Evolutionary conservation across 441 rosid genomes (phyloP), one percentile per base, ranked within the genome.

Genomic region (Arabidopsis lyrata): DNA sequence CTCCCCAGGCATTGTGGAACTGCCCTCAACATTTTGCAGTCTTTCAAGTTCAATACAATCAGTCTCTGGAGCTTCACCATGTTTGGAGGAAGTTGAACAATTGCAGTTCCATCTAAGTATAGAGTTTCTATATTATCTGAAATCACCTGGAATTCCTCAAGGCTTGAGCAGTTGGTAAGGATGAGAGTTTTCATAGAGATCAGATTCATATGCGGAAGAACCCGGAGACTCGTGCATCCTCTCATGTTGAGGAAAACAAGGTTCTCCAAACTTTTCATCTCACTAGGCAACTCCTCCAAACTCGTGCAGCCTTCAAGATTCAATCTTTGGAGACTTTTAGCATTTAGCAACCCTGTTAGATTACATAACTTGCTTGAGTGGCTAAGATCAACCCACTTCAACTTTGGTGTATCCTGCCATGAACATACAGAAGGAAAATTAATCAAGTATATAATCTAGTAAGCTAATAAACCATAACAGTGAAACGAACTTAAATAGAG

Each of bases 41-140:
- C 67, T 65, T 78, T 66, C 65, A 81, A 39, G 61, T 76, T 77
- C 73, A 84, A 59, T 0, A 66, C n/a, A 34, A 75, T 59, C 48
- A 81, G 81, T 39, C 49, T 68, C 18, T 72, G 49, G 8, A 85
- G 81, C 45, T 48, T 44, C 18, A 15, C 68, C 31, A 83, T 62
- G 5, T 15, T 0, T 9, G 6, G 0, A 56, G 77, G 71, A 55
- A 73, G 77, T 45, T 56, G 22, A 16, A 1, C 0, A 2, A 73
- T 48, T 0, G 35, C 8, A 55, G 66, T 65, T 48, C 66, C 71
- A 47, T 47, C 72, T 6, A 73, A 73, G 42, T 73, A 7, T 56
- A 73, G 15, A 35, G 50, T 57, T 48, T 73, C 72, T 0, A 73
- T 6, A 2, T 65, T 73, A 1, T 57, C 41, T 0, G 77, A 57